Conservation (phyloP, 495 filamentous ascomycete species). For the Paragyromitra xinjiangensis region DNA sequence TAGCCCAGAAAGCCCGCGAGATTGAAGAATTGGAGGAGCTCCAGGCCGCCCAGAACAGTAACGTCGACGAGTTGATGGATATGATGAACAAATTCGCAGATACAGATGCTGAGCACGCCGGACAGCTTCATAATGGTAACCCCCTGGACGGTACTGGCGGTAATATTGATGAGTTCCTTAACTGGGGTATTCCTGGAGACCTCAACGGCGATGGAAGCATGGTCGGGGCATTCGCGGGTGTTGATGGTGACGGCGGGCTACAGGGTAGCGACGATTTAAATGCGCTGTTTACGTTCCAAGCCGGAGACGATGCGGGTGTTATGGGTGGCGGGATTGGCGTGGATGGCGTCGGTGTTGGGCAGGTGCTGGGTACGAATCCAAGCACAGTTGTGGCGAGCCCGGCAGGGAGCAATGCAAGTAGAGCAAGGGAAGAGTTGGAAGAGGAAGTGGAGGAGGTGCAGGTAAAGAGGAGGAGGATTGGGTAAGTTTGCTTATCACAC, state of each 20-base stretch:
- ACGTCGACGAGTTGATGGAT: constrained; percentile 56
- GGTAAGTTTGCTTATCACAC: constrained; percentile 36
- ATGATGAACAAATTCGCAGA: constrained; percentile 54
- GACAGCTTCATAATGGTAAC: constrained; percentile 19
- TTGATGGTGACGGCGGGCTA: constrained; percentile 41
- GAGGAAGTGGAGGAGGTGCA: constrained; percentile 51
- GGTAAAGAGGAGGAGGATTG: constrained; percentile 53
- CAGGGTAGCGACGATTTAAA: constrained; percentile 39
- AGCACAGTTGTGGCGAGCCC: constrained; percentile 51
- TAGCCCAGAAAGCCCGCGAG: constrained; percentile 51
- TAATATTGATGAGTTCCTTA: constrained; percentile 52
- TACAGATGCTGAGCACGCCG: constrained; percentile 16
- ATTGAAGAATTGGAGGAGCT: constrained; percentile 55
- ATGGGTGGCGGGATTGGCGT: constrained; percentile 5
- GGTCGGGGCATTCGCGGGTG: constrained; percentile 19
- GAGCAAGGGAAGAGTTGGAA: constrained; percentile 51
- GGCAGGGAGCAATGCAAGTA: constrained; percentile 41
- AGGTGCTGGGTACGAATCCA: constrained; percentile 48
- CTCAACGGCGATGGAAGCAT: constrained; percentile 35
- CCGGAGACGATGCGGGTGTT: neutral
- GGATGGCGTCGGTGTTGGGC: constrained; percentile 17
- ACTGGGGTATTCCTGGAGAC: constrained; percentile 51
- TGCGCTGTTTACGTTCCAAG: constrained; percentile 37
- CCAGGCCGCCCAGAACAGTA: constrained; percentile 51
- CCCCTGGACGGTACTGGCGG: constrained; percentile 22